Evolutionary conservation across 129 eudicot species (phyloP), one percentile per base, ranked within the genome.

Genomic region (Lactuca saligna): DNA sequence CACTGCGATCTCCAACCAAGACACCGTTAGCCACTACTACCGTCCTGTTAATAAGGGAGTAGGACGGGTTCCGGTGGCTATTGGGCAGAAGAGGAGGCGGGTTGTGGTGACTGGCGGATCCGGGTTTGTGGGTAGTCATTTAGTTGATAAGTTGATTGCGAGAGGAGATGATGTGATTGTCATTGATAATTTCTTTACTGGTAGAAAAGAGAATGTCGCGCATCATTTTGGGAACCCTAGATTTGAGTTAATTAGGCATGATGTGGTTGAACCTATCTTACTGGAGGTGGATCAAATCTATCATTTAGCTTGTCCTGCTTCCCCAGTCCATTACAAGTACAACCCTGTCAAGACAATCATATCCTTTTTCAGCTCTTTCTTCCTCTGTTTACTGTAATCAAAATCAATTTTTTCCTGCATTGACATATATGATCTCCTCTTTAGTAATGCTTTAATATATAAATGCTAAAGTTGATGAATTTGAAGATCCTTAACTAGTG

Each of bases 271-370:
- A 39, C 97, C 97, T 17, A 87, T 90, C 58, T 61, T 90, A 71
- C 17, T 90, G 68, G 97, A 90, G 73, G 97, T 90, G 63, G 97
- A 90, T 87, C 97, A 90, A 76, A 90, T 90, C 86, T 90, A 90
- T 68, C 95, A 90, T 57, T 80, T 90, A 55, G 97, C 97, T 65
- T 90, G 97, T 34, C 97, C 97, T 39, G 97, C 97, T 0, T 90
- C 97, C 3, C 97, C 97, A 9, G 97, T 90, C 75, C 95, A 90
- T 83, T 90, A 90, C 79, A 90, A 90, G 89, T 82, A 84, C 67
- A 90, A 90, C 66, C 97, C 97, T 65, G 95, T 90, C 81, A 90
- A 90, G 83, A 90, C 97, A 12, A 90, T 90, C 69, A 90, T 90
- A 90, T 90, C 97, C 97, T 87, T 87, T 20, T 71, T n/a, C 51